Evolutionary conservation across 2,329 filamentous ascomycete species (phyloP).

Genomic region (Gliomastix tumulicola): DNA sequence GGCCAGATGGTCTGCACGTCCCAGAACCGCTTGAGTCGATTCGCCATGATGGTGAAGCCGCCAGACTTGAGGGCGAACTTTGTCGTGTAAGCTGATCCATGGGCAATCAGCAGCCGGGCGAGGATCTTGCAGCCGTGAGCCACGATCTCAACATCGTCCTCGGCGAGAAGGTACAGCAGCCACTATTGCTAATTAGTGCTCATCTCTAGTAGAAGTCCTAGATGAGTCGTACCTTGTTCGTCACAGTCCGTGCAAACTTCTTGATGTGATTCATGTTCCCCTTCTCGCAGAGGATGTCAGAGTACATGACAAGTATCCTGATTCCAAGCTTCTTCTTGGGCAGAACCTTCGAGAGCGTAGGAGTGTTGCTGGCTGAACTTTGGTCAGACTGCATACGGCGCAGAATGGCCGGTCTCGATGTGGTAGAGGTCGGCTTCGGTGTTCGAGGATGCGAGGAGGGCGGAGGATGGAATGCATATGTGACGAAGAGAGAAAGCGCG

Average conservation of each 20-base stretch:
- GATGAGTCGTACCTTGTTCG: conserved; percentile 68
- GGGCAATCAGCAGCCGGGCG: conserved; percentile 72
- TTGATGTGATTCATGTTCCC: conserved; percentile 62
- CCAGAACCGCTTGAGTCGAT: conserved; percentile 83
- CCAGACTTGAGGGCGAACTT: conserved; percentile 81
- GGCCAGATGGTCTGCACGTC: conserved; percentile 78
- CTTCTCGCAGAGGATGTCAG: conserved; percentile 69
- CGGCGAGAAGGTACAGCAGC: conserved; percentile 84
- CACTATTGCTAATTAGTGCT: too few species aligned
- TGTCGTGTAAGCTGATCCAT: conserved; percentile 72
- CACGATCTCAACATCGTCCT: conserved; percentile 78
- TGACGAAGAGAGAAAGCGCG: conserved; percentile 84
- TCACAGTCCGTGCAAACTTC: conserved; percentile 90
- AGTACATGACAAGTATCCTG: conserved; percentile 70
- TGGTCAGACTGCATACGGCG: conserved; percentile 29
- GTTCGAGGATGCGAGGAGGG: conserved; percentile 41
- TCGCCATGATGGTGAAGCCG: conserved; percentile 80
- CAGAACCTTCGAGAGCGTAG: conserved; percentile 27
- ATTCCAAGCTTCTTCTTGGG: conserved; percentile 67
- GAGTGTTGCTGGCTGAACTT: conserved; percentile 17
- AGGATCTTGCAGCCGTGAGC: conserved; percentile 77
- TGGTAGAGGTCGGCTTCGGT: conserved; percentile 33
- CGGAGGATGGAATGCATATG: conserved; percentile 72
- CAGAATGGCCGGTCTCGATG: conserved; percentile 28
- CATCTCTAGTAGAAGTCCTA: too few species aligned